Evolutionary conservation across 805 yeast genomes (phyloP).

Genomic region (Ogataea pignaliae): DNA sequence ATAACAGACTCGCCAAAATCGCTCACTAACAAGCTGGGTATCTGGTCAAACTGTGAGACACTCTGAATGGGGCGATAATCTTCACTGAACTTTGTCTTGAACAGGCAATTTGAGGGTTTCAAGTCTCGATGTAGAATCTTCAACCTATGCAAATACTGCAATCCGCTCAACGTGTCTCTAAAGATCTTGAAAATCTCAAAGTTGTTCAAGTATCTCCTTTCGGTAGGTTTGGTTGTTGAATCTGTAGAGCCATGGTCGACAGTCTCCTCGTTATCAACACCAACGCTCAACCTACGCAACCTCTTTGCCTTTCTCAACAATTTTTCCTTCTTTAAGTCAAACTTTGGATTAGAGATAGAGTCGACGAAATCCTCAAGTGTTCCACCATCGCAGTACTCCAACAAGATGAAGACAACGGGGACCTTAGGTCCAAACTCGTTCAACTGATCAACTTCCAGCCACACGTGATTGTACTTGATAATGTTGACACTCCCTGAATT

Average conservation of each 20-base stretch:
- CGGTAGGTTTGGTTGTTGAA: conserved; percentile 9
- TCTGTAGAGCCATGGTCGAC: neutral
- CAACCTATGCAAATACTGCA: conserved; percentile 63
- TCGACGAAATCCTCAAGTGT: conserved; percentile 66
- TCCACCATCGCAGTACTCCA: conserved; percentile 88
- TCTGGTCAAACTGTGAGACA: conserved; percentile 20
- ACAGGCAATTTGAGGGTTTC: conserved; percentile 82
- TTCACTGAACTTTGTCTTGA: conserved; percentile 35
- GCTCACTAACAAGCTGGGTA: conserved; percentile 74
- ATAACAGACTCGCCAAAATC: conserved; percentile 89
- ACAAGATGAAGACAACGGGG: conserved; percentile 67
- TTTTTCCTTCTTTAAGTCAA: conserved; percentile 35
- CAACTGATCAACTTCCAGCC: conserved; percentile 68
- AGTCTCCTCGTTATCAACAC: too few species aligned
- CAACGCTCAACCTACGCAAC: conserved; percentile 1
- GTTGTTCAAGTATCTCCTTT: conserved; percentile 34
- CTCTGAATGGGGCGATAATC: conserved; percentile 21
- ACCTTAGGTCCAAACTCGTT: conserved; percentile 52
- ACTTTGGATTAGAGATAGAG: conserved; percentile 32
- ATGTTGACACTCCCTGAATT: conserved; percentile 43
- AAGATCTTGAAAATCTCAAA: conserved; percentile 67
- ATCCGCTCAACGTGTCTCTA: conserved; percentile 64
- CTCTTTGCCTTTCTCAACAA: conserved; percentile 22
- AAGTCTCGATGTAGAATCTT: conserved; percentile 85
- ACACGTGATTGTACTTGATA: conserved; percentile 84